phyloP scores from a whole-genome alignment of 169 alveolate genomes.

The Theileria equi region DNA sequence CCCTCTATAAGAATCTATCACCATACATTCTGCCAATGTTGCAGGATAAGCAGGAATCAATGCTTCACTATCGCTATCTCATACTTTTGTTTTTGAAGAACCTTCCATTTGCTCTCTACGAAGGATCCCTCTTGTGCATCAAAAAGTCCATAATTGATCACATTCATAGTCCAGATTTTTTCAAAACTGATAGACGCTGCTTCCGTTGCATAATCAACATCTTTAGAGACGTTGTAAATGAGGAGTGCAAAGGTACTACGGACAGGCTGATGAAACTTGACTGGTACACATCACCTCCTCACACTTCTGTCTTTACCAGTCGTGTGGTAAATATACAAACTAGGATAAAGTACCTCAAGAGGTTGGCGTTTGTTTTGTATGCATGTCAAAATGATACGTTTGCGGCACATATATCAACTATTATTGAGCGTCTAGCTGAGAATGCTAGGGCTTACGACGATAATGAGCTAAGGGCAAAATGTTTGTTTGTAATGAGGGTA shows the following conservation, averaged over 20 bases:
- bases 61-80: slow-evolving; percentile 41
- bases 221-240: slow-evolving; percentile 46
- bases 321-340: slow-evolving; percentile 21
- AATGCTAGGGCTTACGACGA: slow-evolving; percentile 40
- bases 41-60: slow-evolving; percentile 30
- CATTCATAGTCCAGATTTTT: slow-evolving; percentile 39
- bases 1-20: slow-evolving; percentile 27
- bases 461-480: slow-evolving; percentile 34
- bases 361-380: slow-evolving; percentile 60
- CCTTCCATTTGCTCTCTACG: slow-evolving; percentile 51
- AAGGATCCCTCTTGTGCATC: slow-evolving; percentile 42
- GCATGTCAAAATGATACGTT: slow-evolving; percentile 57
- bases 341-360: slow-evolving; percentile 42
- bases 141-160: slow-evolving; percentile 40
- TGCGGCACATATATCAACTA: slow-evolving; percentile 49
- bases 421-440: slow-evolving; percentile 55
- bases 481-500: slow-evolving; percentile 54
- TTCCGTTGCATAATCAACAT: slow-evolving; percentile 23
- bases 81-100: slow-evolving; percentile 38
- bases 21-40: slow-evolving; percentile 46
- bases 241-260: slow-evolving; percentile 47
- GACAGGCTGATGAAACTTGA: slow-evolving; percentile 48
- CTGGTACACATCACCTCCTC: slow-evolving; percentile 50
- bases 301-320: slow-evolving; percentile 45
- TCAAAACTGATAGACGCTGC: slow-evolving; percentile 47